Base-by-base conservation (phyloP, 805 yeast genomes). In the Cyberlindnera euphorbiiphila region DNA sequence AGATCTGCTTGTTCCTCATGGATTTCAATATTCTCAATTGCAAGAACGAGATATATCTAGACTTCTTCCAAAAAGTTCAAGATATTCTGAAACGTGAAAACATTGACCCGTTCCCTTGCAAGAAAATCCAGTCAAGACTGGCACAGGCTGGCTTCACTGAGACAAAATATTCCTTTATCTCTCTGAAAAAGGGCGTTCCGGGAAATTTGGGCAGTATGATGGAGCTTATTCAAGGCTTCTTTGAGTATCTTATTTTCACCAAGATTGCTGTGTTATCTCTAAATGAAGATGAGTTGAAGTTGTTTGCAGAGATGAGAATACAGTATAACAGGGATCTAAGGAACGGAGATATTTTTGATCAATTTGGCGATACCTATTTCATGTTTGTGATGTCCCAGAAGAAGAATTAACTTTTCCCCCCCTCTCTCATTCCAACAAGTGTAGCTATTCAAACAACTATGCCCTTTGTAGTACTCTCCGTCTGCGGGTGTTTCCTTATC, bases 71-170 rank as follows among this genome's bases (percentile, higher is more conserved):
- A 0, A 45, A 23, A 25, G 10, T 52, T 4, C 41, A 45, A 34
- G 36, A 37, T 2, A 15, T 45, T 4, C 11, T 51, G 18, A 15
- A 13, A 3, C 46, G 43, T 10, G 46, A 39, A 17, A 50, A 49
- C 1, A 42, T 52, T 12, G 57, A 55, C 34, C 57, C 57, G 14
- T 45, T 37, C 36, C 60, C 60, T 8, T 52, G 57, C 22, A 47
- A 32, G 28, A 38, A 38, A 12, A 40, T 46, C 4, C 46, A 39
- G 12, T 18, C 18, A n/a, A 33, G 51, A 18, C 19, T 54, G 16
- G 37, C 13, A 15, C 47, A 51, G 11, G 49, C 56, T 11, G 58
- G 58, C 3, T 55, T 50, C 34, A 25, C 30, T 3, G 30, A 39
- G 5, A 35, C 49, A 4, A 45, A 39, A 29, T 54, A 55, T 27